A percentile compares a stretch with the other conserved stretches of the same genome.
Evolutionary conservation across 2,329 filamentous ascomycete species (phyloP).

Genomic region (Fusarium paranaense): DNA sequence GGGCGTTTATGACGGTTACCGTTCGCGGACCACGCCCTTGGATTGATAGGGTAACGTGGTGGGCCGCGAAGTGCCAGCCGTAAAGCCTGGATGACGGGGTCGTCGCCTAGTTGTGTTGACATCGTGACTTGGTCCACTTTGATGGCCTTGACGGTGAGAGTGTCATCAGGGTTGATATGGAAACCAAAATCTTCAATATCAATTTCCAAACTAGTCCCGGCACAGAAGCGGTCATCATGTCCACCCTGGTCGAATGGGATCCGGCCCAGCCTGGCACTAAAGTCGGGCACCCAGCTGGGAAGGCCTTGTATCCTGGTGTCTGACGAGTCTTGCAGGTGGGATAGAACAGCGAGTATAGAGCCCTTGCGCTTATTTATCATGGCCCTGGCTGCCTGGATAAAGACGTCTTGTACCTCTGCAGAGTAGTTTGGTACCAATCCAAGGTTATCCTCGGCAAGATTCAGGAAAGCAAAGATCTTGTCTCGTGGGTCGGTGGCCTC

Average conservation of each 20-base stretch:
- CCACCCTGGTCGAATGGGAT: neutral
- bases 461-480: conserved; percentile 9
- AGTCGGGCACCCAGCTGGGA: neutral
- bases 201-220: neutral
- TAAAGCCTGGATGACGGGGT: neutral
- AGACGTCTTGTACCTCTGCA: neutral
- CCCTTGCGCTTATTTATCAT: neutral
- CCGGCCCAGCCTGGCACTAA: neutral
- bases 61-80: neutral
- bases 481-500: conserved; percentile 10
- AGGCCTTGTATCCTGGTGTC: neutral
- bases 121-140: neutral
- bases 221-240: neutral
- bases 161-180: neutral
- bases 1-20: neutral
- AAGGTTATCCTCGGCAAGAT: conserved; percentile 1
- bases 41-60: neutral
- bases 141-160: neutral
- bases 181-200: neutral
- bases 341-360: neutral
- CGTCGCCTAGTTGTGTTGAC: neutral
- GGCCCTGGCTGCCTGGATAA: neutral
- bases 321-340: neutral
- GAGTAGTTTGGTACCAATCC: neutral
- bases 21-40: neutral